Percentiles rank a stretch among this genome's conserved stretches.
Evolutionary conservation across 805 yeast species (phyloP).

Genomic region (Wickerhamiella sergipiensis): DNA sequence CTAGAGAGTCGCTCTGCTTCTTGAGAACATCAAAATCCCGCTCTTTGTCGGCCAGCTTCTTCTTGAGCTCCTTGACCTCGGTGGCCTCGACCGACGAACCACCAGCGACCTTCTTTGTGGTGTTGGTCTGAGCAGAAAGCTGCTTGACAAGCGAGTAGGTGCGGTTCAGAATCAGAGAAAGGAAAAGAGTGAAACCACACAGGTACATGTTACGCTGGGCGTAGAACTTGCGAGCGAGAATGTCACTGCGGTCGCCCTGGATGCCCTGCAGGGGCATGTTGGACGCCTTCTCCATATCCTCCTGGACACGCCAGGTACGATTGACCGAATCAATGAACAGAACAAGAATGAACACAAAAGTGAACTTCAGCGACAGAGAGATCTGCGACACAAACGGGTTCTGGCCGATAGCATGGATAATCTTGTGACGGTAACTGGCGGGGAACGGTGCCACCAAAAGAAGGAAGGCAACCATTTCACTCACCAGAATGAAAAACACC

Average conservation of each 20-base stretch:
- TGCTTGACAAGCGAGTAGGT: conserved; percentile 72
- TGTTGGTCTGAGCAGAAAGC: conserved; percentile 25
- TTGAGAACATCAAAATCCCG: conserved; percentile 53
- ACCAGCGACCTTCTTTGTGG: conserved; percentile 35
- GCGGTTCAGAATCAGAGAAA: conserved; percentile 73
- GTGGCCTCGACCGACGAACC: conserved; percentile 17
- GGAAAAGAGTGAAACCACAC: conserved; percentile 87
- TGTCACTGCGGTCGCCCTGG: conserved; percentile 54
- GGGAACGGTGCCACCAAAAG: conserved; percentile 74
- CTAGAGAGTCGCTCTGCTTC: conserved; percentile 55
- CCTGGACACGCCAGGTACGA: conserved; percentile 54
- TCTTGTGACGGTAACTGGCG: conserved; percentile 49
- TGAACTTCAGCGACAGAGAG: conserved; percentile 65
- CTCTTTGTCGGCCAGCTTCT: conserved; percentile 43
- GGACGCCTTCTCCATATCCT: conserved; percentile 34
- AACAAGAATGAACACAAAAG: conserved; percentile 69
- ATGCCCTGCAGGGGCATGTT: conserved; percentile 20
- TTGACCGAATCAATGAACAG: conserved; percentile 81
- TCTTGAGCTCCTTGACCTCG: conserved; percentile 36
- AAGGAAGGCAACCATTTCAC: conserved; percentile 69
- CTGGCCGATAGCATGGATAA: conserved; percentile 46
- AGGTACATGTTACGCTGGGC: conserved; percentile 94
- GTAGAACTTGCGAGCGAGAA: conserved; percentile 82
- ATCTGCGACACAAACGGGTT: conserved; percentile 63
- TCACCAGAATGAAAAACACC: conserved; percentile 59